Evolutionary conservation across 2,329 filamentous ascomycete species (phyloP), one percentile per base, ranked within the genome.

Genomic region (Cryphonectria radicalis): DNA sequence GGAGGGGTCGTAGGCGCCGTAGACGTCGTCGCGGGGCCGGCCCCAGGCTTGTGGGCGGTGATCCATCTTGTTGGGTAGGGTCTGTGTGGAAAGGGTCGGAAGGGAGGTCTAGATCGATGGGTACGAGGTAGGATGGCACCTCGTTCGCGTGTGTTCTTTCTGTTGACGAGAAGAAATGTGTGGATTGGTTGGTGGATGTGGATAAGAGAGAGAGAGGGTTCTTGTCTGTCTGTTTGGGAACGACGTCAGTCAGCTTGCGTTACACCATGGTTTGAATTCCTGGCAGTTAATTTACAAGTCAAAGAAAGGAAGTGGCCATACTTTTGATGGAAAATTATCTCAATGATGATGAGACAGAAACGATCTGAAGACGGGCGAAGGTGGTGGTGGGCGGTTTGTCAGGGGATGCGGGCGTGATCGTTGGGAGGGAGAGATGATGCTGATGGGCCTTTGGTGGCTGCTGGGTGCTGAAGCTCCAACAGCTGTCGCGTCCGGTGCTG

Each of bases 21-120:
- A 99, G 79, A 98, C 88, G 83, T 99, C 96, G 84, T 99, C 93
- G 88, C 96, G 92, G 80, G 96, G 96, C 84, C 90, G 89, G 75
- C 90, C 90, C 90, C 90, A 92, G 79, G 87, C 88, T 84, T 92
- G 89, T 79, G 90, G 90, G 82, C 90, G 88, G 83, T 92, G 90
- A 82, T 92, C 91, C 90, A 92, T 92, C 76, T 72, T 74, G 66
- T 68, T 68, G 55, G 50, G 28, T 7, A 22, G 42, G 65, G 28
- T n/a, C 22, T 35, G 11, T 6, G n/a, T 25, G 32, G 55, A 40
- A 46, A 53, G 35, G 53, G 32, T 42, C 13, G 62, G 40, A 35
- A 3, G 11, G n/a, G 55, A 65, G 32, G 28, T 68, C 37, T 35
- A n/a, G 53, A 42, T 19, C 19, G 57, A 42, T 19, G 50, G 62